These are phyloP conservation scores for Brassica balearica DNA, from an alignment of 441 rosid genomes.

Conservation along the genomic window DNA sequence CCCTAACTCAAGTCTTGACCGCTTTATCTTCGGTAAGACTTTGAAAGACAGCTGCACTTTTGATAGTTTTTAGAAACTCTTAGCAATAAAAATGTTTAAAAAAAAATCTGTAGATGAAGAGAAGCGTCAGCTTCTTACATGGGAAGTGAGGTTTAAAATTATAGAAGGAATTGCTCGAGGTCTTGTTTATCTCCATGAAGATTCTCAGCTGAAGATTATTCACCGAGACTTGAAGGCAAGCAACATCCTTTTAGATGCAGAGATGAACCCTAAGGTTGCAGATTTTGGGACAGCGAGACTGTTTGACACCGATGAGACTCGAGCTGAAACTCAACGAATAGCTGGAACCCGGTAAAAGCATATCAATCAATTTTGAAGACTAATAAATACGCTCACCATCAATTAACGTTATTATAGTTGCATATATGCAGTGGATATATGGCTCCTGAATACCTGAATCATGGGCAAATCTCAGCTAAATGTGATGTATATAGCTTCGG, in stretches of 20 bases:
- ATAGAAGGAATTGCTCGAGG: constrained; percentile 41
- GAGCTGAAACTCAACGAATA: constrained; percentile 23
- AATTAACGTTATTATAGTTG: background rate
- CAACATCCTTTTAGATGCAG: constrained; percentile 33
- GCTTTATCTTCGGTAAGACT: constrained; percentile 50
- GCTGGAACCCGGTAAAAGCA: constrained; percentile 30
- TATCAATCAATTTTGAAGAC: background rate
- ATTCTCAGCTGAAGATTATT: constrained; percentile 41
- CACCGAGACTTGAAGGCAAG: constrained; percentile 37
- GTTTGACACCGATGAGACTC: constrained; percentile 27
- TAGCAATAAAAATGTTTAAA: background rate
- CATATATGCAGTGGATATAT: constrained; percentile 35
- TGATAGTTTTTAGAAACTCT: too few relatives aligned
- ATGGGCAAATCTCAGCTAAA: constrained; percentile 31
- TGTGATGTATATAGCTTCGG: constrained; percentile 34
- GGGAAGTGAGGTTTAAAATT: constrained; percentile 39
- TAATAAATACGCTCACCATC: background rate
- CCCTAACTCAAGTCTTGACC: constrained; percentile 56
- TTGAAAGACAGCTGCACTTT: background rate
- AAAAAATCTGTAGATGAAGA: constrained; percentile 26
- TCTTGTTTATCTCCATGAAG: constrained; percentile 44
- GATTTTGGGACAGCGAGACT: constrained; percentile 38
- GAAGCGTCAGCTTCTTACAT: constrained; percentile 32
- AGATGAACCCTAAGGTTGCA: constrained; percentile 35
- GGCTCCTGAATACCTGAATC: constrained; percentile 42